Evolutionary conservation across 2,329 filamentous ascomycete species (phyloP).

Genomic region (Macrophomina pseudophaseolina): DNA sequence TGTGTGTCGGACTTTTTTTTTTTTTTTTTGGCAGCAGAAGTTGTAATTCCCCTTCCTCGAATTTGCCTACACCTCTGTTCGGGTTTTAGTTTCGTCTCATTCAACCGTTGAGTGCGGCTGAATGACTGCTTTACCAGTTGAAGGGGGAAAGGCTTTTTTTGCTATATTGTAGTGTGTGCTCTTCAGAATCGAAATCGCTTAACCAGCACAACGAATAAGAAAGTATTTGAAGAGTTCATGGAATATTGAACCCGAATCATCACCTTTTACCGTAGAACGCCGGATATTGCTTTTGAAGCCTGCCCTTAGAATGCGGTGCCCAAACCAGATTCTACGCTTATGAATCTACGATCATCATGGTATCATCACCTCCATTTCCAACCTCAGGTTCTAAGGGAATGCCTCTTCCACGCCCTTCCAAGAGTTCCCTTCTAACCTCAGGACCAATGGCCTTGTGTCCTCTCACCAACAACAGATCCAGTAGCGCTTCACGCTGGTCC

Average conservation of each 20-base stretch:
- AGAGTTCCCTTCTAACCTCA: conserved; percentile 84
- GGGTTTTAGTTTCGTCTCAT: too few relatives aligned
- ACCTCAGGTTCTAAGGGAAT: conserved; percentile 67
- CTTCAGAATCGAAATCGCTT: too few relatives aligned
- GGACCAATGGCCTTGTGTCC: conserved; percentile 89
- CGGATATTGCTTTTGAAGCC: conserved; percentile 10
- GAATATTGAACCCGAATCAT: conserved; percentile 14
- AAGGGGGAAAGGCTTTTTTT: too few relatives aligned
- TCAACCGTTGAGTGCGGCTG: too few relatives aligned
- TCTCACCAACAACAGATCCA: conserved; percentile 83
- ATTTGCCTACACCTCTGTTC: too few relatives aligned
- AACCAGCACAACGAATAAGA: too few relatives aligned
- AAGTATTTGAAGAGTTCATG: not conserved
- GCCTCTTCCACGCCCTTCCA: conserved; percentile 86
- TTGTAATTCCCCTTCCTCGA: too few relatives aligned
- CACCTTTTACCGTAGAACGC: conserved; percentile 2
- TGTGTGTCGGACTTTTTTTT: too few relatives aligned
- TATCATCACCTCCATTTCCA: conserved; percentile 80
- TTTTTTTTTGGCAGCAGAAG: too few relatives aligned
- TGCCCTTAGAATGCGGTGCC: not conserved
- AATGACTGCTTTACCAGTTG: too few relatives aligned
- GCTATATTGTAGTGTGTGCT: too few relatives aligned
- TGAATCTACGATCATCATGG: conserved; percentile 70
- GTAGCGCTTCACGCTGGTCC: conserved; percentile 86
- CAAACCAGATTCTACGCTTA: not conserved